phyloP scores from a whole-genome alignment of 768 basidiomycete genomes.

The Lactarius trivialis region DNA sequence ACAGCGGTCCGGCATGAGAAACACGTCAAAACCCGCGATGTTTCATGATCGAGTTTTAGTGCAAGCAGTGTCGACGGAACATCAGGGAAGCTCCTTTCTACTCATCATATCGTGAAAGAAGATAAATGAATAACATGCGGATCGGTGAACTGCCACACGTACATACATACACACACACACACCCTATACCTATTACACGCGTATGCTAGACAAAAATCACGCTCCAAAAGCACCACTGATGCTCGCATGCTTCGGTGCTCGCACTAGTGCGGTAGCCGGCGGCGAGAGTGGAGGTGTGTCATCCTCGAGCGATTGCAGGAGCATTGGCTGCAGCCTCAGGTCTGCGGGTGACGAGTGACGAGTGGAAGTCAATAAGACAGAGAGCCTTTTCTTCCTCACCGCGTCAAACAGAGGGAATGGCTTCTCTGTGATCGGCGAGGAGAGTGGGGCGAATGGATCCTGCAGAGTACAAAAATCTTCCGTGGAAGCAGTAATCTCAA shows the following conservation, averaged over 20 bases:
- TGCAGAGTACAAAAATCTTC: slow-evolving; percentile 17
- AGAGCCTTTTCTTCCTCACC: slow-evolving; percentile 15
- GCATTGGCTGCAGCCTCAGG: background rate
- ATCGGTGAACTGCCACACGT: slow-evolving; percentile 18
- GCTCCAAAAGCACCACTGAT: slow-evolving; percentile 17
- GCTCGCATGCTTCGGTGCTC: slow-evolving; percentile 10
- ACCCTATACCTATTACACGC: slow-evolving; percentile 16
- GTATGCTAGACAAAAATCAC: slow-evolving; percentile 18
- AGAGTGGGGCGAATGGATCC: slow-evolving; percentile 16
- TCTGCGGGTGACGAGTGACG: slow-evolving; percentile 16
- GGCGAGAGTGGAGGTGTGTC: slow-evolving; percentile 11
- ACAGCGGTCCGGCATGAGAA: slow-evolving; percentile 14
- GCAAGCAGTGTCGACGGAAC: slow-evolving; percentile 15
- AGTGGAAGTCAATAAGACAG: background rate
- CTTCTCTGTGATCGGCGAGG: slow-evolving; percentile 13
- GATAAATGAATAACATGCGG: slow-evolving; percentile 21
- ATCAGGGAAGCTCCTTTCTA: slow-evolving; percentile 16
- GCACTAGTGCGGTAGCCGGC: slow-evolving; percentile 10
- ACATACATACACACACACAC: slow-evolving; percentile 3
- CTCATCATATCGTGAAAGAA: slow-evolving; percentile 1
- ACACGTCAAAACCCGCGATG: slow-evolving; percentile 17
- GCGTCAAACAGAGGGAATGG: slow-evolving; percentile 14
- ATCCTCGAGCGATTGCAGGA: slow-evolving; percentile 7
- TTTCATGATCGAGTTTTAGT: slow-evolving; percentile 16
- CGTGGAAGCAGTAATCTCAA: background rate